Base-by-base conservation (phyloP, 495 filamentous ascomycete species). In the Lepraria neglecta region DNA sequence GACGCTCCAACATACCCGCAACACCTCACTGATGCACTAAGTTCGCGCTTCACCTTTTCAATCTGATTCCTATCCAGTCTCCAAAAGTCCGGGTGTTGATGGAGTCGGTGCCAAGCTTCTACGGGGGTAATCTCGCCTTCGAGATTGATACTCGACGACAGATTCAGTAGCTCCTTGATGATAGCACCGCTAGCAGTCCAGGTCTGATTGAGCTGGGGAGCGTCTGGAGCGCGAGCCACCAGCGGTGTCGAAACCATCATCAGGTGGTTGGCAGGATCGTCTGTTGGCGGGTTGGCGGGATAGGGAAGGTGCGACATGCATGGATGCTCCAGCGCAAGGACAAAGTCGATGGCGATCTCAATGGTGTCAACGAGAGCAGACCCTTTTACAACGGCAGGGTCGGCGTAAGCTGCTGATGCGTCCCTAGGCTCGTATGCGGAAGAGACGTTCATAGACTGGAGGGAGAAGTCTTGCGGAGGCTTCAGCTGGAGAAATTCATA, bases 51-150 rank as follows among this genome's bases (percentile, higher is more conserved):
- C 31, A 69, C 43, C 6, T 12, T 33, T n/a, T 68, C 67, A 27
- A 71, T 46, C 17, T 46, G 27, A 19, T 58, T 28, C 38, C 55
- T 60, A 27, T 60, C 40, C 5, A 69, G 47, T 24, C 51, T 61
- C 54, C 56, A 58, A 38, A 71, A 69, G 31, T 64, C 57, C 1
- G 65, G 67, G 53, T 69, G 65, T 21, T 56, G 35, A 48, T 62
- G 63, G 30, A 71, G 45, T 12, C 64, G 55, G 53, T 67, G 58
- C 69, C 69, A 71, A 31, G 69, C 69, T 35, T 71, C 67, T 9
- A 71, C 67, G 7, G 69, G 69, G 10, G 69, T 71, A 84, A 89
- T 73, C 84, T 90, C n/a, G 78, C 88, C 44, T 87, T 90, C 68
- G 80, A 89, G 72, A 82, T 92, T 57, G 84, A 92, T 67, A 21